Base-by-base conservation (phyloP, 2,329 filamentous ascomycete species). In the Samsoniella hepiali region DNA sequence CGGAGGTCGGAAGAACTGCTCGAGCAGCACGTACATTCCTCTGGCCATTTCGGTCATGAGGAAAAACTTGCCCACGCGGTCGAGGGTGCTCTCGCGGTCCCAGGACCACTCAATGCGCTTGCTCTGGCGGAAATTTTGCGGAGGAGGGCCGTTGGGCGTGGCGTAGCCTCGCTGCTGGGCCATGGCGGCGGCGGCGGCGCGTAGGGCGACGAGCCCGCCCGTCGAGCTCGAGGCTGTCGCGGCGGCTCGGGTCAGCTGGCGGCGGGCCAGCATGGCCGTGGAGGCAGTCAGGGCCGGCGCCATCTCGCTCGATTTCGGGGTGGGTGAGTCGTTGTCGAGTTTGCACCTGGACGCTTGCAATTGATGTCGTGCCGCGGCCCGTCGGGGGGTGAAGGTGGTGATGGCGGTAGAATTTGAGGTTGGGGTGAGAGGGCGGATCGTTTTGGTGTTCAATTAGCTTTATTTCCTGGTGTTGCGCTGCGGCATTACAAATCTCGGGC, bases 1-100 rank as follows among this genome's bases (percentile, higher is more conserved):
- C 91, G 95, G 93, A 80, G 94, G 92, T 78, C 95, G 85, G 84
- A 99, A 98, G 86, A 90, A 99, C 82, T 99, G 94, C 85, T 99
- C 95, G 75, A 99, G 76, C 78, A 95, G 87, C 69, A 99, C 88
- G 75, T 97, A 99, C 95, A 99, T 98, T 78, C 95, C 95, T 74
- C 95, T 88, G 76, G 91, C 85, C 90, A 98, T 95, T 84, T 99
- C 95, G 61, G 91, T 88, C 83, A 98, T 81, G 75, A 99, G 85
- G 81, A 99, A 99, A 83, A 93, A 98, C 76, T 93, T 95, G 70
- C 91, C 93, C 67, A 92, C 84, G 76, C 89, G 90, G 79, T 97
- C 92, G 70, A 96, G 80, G 42, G 90, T 86, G 68, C 84, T 87
- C 75, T 96, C 92, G 67, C 85, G 82, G 68, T 88, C 84, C 77